These are phyloP conservation scores for Graphilbum sp. DNA, from an alignment of 2,329 filamentous ascomycete genomes.

Conservation along the genomic window DNA sequence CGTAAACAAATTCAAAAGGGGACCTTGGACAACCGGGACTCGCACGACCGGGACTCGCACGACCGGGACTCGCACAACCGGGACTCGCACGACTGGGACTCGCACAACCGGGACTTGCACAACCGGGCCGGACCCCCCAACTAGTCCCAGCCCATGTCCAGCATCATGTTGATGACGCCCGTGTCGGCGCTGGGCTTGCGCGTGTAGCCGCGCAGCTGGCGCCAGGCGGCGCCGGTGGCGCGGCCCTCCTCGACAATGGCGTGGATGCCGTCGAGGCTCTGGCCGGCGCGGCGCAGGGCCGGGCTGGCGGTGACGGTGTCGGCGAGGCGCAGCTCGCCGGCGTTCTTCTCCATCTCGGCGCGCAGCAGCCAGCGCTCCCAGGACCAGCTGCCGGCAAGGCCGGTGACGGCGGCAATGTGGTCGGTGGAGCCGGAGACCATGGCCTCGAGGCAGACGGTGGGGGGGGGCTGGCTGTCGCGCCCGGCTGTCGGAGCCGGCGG, in stretches of 20 bases:
- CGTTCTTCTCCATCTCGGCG: conserved; percentile 62
- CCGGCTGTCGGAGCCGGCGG: too few species aligned
- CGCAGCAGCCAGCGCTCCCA: conserved; percentile 96
- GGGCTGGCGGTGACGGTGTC: conserved; percentile 34
- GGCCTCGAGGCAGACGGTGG: conserved; percentile 41
- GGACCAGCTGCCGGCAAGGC: conserved; percentile 70
- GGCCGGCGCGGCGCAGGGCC: conserved; percentile 38
- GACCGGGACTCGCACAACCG: too few species aligned
- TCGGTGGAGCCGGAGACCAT: conserved; percentile 52
- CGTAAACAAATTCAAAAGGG: too few species aligned
- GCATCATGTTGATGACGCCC: conserved; percentile 22
- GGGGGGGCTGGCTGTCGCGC: too few species aligned
- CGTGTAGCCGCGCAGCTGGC: conserved; percentile 46
- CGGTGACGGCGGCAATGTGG: conserved; percentile 58
- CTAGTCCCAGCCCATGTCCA: conserved; percentile 5
- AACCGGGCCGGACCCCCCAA: neutral
- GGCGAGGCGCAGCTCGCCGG: conserved; percentile 45
- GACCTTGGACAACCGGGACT: too few species aligned
- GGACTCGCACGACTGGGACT: too few species aligned
- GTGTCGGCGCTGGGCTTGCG: conserved; percentile 35
- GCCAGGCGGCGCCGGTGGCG: conserved; percentile 39
- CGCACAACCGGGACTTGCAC: too few species aligned
- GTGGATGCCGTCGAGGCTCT: conserved; percentile 42
- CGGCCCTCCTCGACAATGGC: conserved; percentile 48
- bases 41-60: too few species aligned